Evolutionary conservation across 2,329 filamentous ascomycete genomes (phyloP).

Genomic region (Penicillium brevicompactum): DNA sequence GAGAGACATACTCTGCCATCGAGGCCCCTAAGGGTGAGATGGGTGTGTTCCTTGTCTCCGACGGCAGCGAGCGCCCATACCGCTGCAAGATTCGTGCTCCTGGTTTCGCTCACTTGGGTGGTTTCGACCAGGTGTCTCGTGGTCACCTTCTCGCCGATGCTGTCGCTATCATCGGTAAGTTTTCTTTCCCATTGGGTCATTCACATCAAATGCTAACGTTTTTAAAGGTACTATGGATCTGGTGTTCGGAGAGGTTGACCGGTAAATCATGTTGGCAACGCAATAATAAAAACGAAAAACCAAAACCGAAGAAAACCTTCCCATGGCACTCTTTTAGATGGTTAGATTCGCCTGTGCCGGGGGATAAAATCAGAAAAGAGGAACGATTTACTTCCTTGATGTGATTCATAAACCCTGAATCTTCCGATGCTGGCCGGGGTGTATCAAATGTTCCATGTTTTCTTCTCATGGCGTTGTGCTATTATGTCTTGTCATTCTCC

Average conservation of each 20-base stretch:
- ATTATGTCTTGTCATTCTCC: constrained; percentile 28
- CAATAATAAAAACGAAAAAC: constrained; percentile 25
- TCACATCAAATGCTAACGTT: constrained; percentile 11
- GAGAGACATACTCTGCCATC: constrained; percentile 96
- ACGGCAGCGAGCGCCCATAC: constrained; percentile 95
- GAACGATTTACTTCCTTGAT: constrained; percentile 8
- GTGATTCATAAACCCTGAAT: constrained; percentile 21
- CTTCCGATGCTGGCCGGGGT: constrained; percentile 22
- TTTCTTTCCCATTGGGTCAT: neutral
- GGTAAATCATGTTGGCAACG: constrained; percentile 39
- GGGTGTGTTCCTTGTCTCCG: constrained; percentile 94
- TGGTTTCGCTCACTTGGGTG: constrained; percentile 90
- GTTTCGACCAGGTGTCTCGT: constrained; percentile 90
- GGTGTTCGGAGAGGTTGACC: constrained; percentile 74
- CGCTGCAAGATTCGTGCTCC: constrained; percentile 96
- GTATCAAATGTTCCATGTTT: constrained; percentile 29
- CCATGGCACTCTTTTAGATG: constrained; percentile 25
- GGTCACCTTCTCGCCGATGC: constrained; percentile 95
- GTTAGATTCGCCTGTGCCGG: constrained; percentile 14
- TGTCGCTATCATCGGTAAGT: constrained; percentile 81
- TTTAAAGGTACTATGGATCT: constrained; percentile 71
- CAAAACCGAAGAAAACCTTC: constrained; percentile 23
- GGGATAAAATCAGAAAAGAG: constrained; percentile 16
- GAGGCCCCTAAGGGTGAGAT: constrained; percentile 99
- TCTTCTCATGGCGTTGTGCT: constrained; percentile 39